A percentile compares a stretch with the other conserved stretches of the same genome.
These are phyloP conservation scores for Cymbopogon flexuosus DNA, from an alignment of 202 grass and related monocot species.

Conservation along the genomic window DNA sequence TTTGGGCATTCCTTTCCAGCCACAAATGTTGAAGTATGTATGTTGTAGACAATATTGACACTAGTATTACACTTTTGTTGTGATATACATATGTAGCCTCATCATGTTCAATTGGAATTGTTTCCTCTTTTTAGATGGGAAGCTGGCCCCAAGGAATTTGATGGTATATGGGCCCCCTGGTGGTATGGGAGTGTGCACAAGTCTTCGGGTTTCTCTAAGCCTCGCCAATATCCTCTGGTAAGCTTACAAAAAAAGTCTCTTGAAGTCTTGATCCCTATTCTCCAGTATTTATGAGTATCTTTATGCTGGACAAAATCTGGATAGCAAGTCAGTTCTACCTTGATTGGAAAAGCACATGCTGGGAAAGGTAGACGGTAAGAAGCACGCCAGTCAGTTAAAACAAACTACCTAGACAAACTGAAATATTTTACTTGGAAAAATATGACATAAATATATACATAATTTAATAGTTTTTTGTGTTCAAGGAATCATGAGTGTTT, in stretches of 20 bases:
- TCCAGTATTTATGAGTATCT: constrained; percentile 31
- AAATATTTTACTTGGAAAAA: not conserved
- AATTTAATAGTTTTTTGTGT: not conserved
- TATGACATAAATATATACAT: not conserved
- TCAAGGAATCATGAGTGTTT: not conserved
- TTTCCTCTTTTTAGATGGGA: constrained; percentile 59
- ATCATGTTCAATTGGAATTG: constrained; percentile 13
- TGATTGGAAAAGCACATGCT: not conserved
- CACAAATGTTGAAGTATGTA: constrained; percentile 82
- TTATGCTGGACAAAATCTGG: not conserved
- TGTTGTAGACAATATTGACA: not conserved
- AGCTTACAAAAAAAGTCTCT: constrained; percentile 26
- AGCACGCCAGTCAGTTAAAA: not conserved
- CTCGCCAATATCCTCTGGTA: constrained; percentile 51
- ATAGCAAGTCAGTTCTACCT: not conserved
- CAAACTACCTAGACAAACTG: not conserved
- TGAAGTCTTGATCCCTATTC: constrained; percentile 14
- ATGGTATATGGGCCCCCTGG: constrained; percentile 95
- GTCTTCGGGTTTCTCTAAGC: constrained; percentile 67
- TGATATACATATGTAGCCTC: not conserved
- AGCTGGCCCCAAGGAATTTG: constrained; percentile 77
- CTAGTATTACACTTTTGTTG: not conserved
- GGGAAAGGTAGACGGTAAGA: not conserved
- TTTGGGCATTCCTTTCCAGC: constrained; percentile 78
- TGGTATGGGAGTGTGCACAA: constrained; percentile 89